Evolutionary conservation across 495 filamentous ascomycete genomes (phyloP), one percentile per base, ranked within the genome.

Genomic region (Penicillium verhagenii): DNA sequence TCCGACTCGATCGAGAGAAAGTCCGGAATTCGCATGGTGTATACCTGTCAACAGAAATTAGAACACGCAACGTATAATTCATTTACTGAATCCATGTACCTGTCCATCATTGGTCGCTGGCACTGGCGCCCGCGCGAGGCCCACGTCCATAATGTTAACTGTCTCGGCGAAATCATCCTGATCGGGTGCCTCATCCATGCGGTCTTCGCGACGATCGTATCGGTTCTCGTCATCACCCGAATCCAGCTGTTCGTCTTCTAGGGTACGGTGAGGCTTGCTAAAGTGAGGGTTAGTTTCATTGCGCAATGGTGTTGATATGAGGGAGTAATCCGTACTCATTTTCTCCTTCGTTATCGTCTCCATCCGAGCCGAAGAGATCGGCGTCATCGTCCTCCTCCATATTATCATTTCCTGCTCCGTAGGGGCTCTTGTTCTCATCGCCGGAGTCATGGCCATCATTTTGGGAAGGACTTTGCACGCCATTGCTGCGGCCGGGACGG

Each of bases 1-100:
- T 82, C 79, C 0, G 90, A 85, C 46, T 90, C 83, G 44, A 95
- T 75, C 43, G 83, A 86, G 50, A 97, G 76, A 71, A 93, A 96
- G 10, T 82, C 79, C 5, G 92, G 92, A 1, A 97, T 75, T 47
- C 85, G 84, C 67, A 97, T 76, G 10, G 90, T 81, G 69, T 91
- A 88, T 21, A 95, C 68, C 91, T 96, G 53, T 46, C 6, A 1
- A 35, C 16, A 25, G 8, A 10, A 6, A 7, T 21, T 14, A 6
- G 10, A 14, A 14, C 26, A 52, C 6, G 7, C 1, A 2, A 29
- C 24, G 14, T 4, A 11, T 20, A 4, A 21, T 1, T 16, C 2
- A 35, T n/a, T 16, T 13, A 3, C 14, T 29, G 1, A 10, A 26
- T 11, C 10, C 16, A 18, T 70, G 39, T 71, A 82, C 80, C 66